phyloP scores from a whole-genome alignment of 2,329 filamentous ascomycete genomes.

The Alternaria triticina region DNA sequence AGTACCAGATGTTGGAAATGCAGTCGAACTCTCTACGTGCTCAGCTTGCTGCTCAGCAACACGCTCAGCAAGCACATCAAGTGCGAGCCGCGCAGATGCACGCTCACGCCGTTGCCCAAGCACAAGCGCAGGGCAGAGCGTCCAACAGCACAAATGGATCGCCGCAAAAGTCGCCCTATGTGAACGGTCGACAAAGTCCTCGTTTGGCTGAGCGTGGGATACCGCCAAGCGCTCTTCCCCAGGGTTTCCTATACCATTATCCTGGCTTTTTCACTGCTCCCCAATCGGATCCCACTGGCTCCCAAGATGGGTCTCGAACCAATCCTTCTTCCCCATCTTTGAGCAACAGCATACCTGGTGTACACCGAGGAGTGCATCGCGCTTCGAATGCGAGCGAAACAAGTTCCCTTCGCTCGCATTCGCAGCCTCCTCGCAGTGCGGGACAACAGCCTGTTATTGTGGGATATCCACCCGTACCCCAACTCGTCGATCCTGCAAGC shows the following conservation, averaged over 20 bases:
- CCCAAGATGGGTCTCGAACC: constrained; percentile 54
- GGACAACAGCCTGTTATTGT: constrained; percentile 49
- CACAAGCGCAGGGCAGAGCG: constrained; percentile 42
- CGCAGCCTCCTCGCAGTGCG: constrained; percentile 55
- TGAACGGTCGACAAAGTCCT: constrained; percentile 43
- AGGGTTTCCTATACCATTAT: constrained; percentile 55
- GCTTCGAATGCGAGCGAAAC: constrained; percentile 53
- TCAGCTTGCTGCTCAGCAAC: constrained; percentile 46
- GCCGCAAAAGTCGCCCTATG: constrained; percentile 48
- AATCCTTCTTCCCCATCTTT: constrained; percentile 59
- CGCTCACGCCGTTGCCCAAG: constrained; percentile 46
- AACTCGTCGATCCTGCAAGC: constrained; percentile 37
- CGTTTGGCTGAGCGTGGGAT: constrained; percentile 37
- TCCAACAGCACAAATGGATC: constrained; percentile 48
- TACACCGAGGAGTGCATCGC: constrained; percentile 52
- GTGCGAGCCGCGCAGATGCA: constrained; percentile 45
- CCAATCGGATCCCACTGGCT: constrained; percentile 43
- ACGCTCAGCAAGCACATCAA: constrained; percentile 48
- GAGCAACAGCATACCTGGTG: constrained; percentile 51
- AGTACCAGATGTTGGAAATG: constrained; percentile 56
- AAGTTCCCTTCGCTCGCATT: constrained; percentile 55
- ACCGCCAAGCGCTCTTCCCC: constrained; percentile 41
- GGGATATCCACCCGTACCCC: constrained; percentile 48
- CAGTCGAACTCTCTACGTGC: constrained; percentile 47
- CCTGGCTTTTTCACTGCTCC: constrained; percentile 51